Evolutionary conservation across 2,329 filamentous ascomycete species (phyloP).

Genomic region (Amphichorda felina): DNA sequence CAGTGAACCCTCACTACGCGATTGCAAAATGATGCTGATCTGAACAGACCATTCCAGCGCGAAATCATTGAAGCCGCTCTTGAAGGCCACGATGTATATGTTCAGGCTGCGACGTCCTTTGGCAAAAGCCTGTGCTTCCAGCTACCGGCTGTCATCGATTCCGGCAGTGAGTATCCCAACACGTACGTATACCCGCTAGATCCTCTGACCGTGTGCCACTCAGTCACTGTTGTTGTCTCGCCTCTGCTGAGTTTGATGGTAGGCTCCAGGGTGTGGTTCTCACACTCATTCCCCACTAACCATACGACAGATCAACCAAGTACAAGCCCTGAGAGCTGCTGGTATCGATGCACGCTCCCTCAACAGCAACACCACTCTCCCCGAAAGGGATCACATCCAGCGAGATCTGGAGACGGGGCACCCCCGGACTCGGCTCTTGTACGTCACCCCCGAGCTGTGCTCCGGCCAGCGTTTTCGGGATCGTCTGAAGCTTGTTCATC

Average conservation of each 20-base stretch:
- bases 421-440: slow-evolving; percentile 70
- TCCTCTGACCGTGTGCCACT: not conserved
- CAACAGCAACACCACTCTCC: slow-evolving; percentile 65
- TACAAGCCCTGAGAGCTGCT: slow-evolving; percentile 62
- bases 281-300: slow-evolving; percentile 1
- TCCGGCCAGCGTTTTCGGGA: slow-evolving; percentile 65
- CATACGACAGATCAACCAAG: slow-evolving; percentile 69
- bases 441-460: slow-evolving; percentile 89
- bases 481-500: slow-evolving; percentile 59
- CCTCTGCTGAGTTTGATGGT: slow-evolving; percentile 85
- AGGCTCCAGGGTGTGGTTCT: slow-evolving; percentile 5
- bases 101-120: slow-evolving; percentile 84
- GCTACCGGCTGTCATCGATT: slow-evolving; percentile 75
- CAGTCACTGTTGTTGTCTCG: slow-evolving; percentile 83
- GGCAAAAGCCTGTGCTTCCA: slow-evolving; percentile 93
- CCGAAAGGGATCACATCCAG: slow-evolving; percentile 57
- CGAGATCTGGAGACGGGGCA: slow-evolving; percentile 80
- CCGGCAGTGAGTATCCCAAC: slow-evolving; percentile 56
- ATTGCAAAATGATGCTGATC: not conserved
- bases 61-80: slow-evolving; percentile 79
- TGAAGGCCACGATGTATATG: slow-evolving; percentile 78
- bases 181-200: not conserved
- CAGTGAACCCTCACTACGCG: slow-evolving; percentile 8
- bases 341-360: slow-evolving; percentile 75
- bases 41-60: slow-evolving; percentile 61